These are phyloP conservation scores for Populus trichocarpa DNA, from an alignment of 441 rosid genomes.

Conservation along the genomic window DNA sequence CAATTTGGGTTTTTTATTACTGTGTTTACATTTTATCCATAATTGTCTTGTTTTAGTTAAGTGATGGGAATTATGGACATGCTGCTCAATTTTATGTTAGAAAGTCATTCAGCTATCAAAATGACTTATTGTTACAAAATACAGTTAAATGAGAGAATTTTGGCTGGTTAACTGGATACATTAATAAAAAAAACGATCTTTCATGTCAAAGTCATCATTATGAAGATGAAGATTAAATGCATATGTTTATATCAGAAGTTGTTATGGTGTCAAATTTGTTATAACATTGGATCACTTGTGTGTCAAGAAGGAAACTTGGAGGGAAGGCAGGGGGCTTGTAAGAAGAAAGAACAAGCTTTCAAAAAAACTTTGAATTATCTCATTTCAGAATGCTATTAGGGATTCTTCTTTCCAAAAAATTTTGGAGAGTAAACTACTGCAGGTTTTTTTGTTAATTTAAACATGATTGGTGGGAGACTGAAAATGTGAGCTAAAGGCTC, in stretches of 20 bases:
- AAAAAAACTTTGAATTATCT: neutral
- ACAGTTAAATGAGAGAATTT: neutral
- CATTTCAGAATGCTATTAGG: neutral
- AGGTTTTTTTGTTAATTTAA: neutral
- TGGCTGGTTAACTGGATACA: neutral
- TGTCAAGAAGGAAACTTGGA: neutral
- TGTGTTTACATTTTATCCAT: neutral
- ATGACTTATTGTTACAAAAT: neutral
- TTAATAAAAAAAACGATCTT: neutral
- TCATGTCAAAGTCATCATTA: neutral
- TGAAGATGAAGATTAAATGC: neutral
- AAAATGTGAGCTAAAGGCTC: neutral
- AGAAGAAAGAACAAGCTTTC: neutral
- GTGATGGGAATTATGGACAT: neutral
- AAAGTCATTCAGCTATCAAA: neutral
- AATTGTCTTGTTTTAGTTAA: neutral
- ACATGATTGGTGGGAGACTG: neutral
- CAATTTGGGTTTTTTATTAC: neutral
- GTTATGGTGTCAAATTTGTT: neutral
- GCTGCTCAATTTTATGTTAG: neutral
- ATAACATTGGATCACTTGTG: neutral
- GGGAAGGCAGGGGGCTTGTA: neutral
- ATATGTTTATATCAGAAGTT: neutral
- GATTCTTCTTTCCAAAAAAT: neutral
- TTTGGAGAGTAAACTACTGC: neutral